These are phyloP conservation scores for Heterobasidion irregulare DNA, from an alignment of 1,284 basidiomycete genomes.

Conservation along the genomic window DNA sequence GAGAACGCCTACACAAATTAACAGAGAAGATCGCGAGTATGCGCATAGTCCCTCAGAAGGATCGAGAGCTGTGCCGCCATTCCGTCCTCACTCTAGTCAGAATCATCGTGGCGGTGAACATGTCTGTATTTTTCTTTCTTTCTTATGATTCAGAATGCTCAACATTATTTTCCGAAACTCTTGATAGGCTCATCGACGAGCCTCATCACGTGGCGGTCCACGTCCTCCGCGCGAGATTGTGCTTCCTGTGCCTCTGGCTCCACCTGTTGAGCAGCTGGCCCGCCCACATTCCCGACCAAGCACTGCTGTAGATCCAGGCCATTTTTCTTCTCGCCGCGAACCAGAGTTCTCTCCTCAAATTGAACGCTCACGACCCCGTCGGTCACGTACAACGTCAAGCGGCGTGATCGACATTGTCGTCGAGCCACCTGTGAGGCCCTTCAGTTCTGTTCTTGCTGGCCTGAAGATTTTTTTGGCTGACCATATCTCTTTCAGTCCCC, in stretches of 20 bases:
- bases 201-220: conserved; percentile 3
- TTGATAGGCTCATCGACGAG: neutral
- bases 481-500: conserved; percentile 7
- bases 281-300: neutral
- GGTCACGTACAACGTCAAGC: conserved; percentile 20
- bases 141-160: too few relatives aligned
- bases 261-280: conserved; percentile 4
- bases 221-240: conserved; percentile 7
- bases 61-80: neutral
- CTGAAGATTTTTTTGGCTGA: neutral
- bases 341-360: neutral
- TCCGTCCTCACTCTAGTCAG: neutral
- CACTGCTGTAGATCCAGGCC: too few relatives aligned
- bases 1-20: neutral
- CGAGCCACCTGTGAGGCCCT: conserved; percentile 22
- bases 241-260: conserved; percentile 8
- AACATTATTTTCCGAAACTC: too few relatives aligned
- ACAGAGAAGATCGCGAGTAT: conserved; percentile 8
- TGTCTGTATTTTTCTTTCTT: too few relatives aligned
- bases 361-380: conserved; percentile 7
- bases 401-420: conserved; percentile 24
- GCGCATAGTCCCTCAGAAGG: neutral
- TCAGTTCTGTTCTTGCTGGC: neutral
- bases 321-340: too few relatives aligned
- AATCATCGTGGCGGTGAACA: neutral